A percentile compares a stretch with the other conserved stretches of the same genome.
phyloP scores from a whole-genome alignment of 768 basidiomycete genomes.

The Exsudoporus frostii region DNA sequence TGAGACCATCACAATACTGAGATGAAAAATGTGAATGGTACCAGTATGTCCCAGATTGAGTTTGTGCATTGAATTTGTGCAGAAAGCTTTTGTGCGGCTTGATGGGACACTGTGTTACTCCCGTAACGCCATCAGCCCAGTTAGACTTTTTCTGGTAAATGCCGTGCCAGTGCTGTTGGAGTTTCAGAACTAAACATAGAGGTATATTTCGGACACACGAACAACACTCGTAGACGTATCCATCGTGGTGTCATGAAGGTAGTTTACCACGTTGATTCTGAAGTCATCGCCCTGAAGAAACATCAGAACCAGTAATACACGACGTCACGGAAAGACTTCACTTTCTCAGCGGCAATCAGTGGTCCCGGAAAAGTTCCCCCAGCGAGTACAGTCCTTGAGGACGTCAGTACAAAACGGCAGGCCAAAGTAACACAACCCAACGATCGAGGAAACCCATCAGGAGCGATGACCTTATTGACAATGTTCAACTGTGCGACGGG shows the following conservation, averaged over 20 bases:
- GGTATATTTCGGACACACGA: constrained; percentile 10
- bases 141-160: constrained; percentile 42
- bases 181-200: background rate
- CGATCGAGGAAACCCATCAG: constrained; percentile 46
- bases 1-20: constrained; percentile 35
- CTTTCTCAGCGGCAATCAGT: constrained; percentile 40
- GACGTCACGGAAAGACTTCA: background rate
- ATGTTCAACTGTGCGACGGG: constrained; percentile 33
- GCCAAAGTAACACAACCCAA: constrained; percentile 19
- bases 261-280: constrained; percentile 43
- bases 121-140: constrained; percentile 44
- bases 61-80: constrained; percentile 17
- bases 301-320: background rate
- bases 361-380: constrained; percentile 44
- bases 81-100: constrained; percentile 16
- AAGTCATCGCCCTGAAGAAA: constrained; percentile 36
- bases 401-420: background rate
- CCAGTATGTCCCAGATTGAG: constrained; percentile 31
- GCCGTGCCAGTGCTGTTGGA: constrained; percentile 53
- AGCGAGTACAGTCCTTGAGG: constrained; percentile 38
- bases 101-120: constrained; percentile 37
- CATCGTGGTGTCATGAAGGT: constrained; percentile 46
- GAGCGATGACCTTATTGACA: constrained; percentile 41
- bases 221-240: constrained; percentile 49
- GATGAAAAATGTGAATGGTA: constrained; percentile 39